Percentiles rank a stretch among this genome's conserved stretches.
Conservation (phyloP, 73 alveolate genomes). For the Tetrahymena thermophila region DNA sequence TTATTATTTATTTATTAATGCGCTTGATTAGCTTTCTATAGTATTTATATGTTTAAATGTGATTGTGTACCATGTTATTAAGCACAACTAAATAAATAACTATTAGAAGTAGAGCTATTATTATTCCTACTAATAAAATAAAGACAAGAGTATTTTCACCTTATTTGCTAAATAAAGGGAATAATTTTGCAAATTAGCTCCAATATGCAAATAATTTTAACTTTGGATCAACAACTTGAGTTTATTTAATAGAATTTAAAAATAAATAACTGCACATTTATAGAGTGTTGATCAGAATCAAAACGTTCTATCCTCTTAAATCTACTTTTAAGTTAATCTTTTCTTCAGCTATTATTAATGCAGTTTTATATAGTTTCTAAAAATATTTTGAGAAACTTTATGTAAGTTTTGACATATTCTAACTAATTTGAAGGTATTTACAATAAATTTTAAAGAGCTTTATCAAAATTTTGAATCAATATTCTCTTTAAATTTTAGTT, state of each 20-base stretch:
- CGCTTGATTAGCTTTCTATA: neutral
- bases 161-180: no score
- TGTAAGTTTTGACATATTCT: neutral
- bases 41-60: no score
- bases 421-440: no score
- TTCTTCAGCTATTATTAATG: neutral
- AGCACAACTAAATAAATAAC: neutral
- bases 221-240: neutral
- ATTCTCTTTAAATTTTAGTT: no score
- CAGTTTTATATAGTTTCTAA: neutral
- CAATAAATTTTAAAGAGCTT: no score
- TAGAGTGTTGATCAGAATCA: neutral
- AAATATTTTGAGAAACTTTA: no score
- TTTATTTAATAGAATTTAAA: neutral
- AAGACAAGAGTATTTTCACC: neutral
- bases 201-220: neutral
- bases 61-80: no score
- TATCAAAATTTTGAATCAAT: no score
- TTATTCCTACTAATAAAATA: neutral
- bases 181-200: neutral
- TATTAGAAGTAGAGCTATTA: neutral
- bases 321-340: no score
- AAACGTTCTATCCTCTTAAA: neutral
- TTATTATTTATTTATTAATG: no score
- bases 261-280: neutral